Conservation (phyloP, 345 rosid genomes). For the Brassica rapa region DNA sequence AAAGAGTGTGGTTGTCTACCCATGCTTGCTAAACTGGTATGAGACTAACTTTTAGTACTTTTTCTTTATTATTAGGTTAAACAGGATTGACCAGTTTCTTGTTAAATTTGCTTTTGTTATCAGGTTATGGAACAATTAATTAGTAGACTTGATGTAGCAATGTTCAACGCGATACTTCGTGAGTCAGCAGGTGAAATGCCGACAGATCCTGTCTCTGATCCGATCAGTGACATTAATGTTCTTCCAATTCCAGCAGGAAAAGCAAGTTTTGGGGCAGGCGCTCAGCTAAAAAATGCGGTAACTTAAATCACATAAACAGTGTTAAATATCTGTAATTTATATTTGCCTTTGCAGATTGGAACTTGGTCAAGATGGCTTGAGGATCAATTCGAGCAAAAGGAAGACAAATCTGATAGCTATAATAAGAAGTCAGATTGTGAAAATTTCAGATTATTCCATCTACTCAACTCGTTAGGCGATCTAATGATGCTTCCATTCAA, state of each 20-base stretch:
- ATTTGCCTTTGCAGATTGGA: slow-evolving; percentile 58
- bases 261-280: slow-evolving; percentile 89
- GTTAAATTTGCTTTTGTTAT: slow-evolving; percentile 12
- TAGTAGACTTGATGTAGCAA: slow-evolving; percentile 85
- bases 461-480: slow-evolving; percentile 84
- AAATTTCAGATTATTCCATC: slow-evolving; percentile 70
- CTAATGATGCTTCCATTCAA: slow-evolving; percentile 97
- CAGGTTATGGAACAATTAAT: slow-evolving; percentile 96
- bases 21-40: slow-evolving; percentile 77
- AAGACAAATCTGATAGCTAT: slow-evolving; percentile 43
- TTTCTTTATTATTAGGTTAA: background rate
- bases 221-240: slow-evolving; percentile 80
- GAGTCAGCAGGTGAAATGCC: slow-evolving; percentile 97
- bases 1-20: slow-evolving; percentile 92
- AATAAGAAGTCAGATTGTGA: slow-evolving; percentile 37
- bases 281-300: slow-evolving; percentile 87
- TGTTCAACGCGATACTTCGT: slow-evolving; percentile 97
- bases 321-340: background rate
- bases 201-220: slow-evolving; percentile 94
- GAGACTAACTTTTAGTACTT: background rate
- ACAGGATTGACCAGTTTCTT: background rate
- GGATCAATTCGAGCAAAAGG: slow-evolving; percentile 74
- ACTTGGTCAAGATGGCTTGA: slow-evolving; percentile 97
- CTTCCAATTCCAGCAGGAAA: slow-evolving; percentile 91
- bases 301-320: slow-evolving; percentile 36